These are phyloP conservation scores for Magnaporthales sp. DNA, from an alignment of 2,329 filamentous ascomycete genomes.

Conservation along the genomic window DNA sequence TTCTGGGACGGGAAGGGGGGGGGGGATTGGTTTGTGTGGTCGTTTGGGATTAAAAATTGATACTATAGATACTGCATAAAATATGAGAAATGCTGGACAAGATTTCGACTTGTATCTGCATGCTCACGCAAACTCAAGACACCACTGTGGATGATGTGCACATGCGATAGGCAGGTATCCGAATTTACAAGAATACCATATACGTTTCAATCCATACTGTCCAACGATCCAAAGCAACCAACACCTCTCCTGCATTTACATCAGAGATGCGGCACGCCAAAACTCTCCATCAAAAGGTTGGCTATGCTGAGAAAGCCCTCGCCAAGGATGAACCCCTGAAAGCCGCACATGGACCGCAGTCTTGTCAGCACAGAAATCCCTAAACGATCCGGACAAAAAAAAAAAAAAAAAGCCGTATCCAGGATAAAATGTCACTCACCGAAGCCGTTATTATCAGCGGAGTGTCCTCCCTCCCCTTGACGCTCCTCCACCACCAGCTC, in stretches of 20 bases:
- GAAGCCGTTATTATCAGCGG: slow-evolving; percentile 82
- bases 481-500: slow-evolving; percentile 68
- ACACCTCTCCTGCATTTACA: background rate
- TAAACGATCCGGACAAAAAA: background rate
- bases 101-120: background rate
- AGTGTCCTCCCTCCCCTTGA: slow-evolving; percentile 50
- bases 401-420: background rate
- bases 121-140: background rate
- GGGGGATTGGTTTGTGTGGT: background rate
- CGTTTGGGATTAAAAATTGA: no score
- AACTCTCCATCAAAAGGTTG: slow-evolving; percentile 74
- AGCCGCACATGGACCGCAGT: background rate
- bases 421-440: no score
- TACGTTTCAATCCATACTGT: no score
- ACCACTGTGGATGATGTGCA: background rate
- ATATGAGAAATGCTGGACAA: background rate
- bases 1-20: slow-evolving; percentile 25
- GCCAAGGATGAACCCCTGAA: slow-evolving; percentile 75
- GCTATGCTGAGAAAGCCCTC: slow-evolving; percentile 89
- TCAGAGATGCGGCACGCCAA: slow-evolving; percentile 55
- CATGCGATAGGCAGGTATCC: background rate
- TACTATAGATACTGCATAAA: no score
- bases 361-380: background rate
- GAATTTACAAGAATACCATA: background rate
- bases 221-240: background rate